Base-by-base conservation (phyloP, 805 yeast genomes). In the Lipomyces sp. region DNA sequence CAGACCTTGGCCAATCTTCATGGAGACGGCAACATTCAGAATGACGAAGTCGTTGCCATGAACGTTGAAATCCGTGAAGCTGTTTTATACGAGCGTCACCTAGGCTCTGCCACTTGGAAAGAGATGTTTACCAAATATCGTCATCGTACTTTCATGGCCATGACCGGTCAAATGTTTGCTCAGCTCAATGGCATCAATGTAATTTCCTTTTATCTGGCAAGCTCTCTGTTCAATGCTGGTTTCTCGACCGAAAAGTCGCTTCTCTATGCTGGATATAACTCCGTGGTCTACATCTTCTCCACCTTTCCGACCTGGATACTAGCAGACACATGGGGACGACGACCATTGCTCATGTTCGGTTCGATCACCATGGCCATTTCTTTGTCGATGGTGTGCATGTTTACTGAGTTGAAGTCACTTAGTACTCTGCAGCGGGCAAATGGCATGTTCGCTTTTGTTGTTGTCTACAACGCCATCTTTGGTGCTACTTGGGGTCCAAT, bases 1-100 rank as follows among this genome's bases (percentile, higher is more conserved):
- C 82, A 88, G 29, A 96, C 90, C n/a, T 86, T 93, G 75, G 90
- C 93, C 4, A 92, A 91, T 75, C 82, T 92, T 59, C 90, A 89
- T 72, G 86, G 93, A 0, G 86, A 85, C 62, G 97, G 96, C 2
- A 87, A 88, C 69, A 87, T 88, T 6, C 87, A 87, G 72, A 86
- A 86, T 65, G 87, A 85, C 24, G 75, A 75, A 53, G 96, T 97
- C 2, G 84, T 84, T 60, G 84, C 80, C 35, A 96, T 92, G 77
- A 92, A 84, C 78, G 85, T 89, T 71, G 85, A 86, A 58, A 92
- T 92, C 75, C 92, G 92, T 78, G 95, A 90, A 74, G 83, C 86
- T 30, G 91, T 92, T 4, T 76, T 92, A 53, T 76, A 90, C 37
- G 89, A 89, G 62, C 81, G 97, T 66, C 78, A 89, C 56, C 96